Base-by-base conservation (phyloP, 129 eudicot species). In the Flaveria brownii region DNA sequence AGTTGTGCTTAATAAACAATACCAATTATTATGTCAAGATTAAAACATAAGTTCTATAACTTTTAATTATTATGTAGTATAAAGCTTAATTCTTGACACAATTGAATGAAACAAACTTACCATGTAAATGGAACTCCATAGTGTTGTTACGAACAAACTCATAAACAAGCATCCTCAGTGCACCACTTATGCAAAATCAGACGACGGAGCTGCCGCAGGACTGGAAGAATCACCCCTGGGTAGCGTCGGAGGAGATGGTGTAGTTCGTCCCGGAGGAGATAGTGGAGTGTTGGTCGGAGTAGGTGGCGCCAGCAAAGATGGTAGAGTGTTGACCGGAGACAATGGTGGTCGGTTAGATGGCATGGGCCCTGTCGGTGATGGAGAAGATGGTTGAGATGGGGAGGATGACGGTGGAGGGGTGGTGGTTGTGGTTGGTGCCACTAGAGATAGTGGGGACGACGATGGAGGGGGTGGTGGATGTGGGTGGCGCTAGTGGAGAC, bases 131-230 rank as follows among this genome's bases (percentile, higher is more conserved):
- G 61, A 79, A 20, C 22, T 20, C 22, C 22, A 0, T 20, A 20
- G 22, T 20, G 22, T 20, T 20, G 22, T 20, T 20, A 20, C 0
- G 22, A 20, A 20, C 22, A 20, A 20, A 20, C 0, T 20, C 22
- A 20, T 20, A 20, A 20, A 20, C 22, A 20, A 20, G 22, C 22
- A 20, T 20, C 22, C 22, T 0, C 22, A 0, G 22, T 20, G 22
- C 77, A 14, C 91, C 91, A 41, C 86, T 51, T 0, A 84, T 84
- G 76, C 91, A 87, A 65, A 82, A 87, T 14, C 91, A 10, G 72
- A 47, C 50, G 77, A 62, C 26, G 84, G 81, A 70, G 76, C 50
- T 2, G 78, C 41, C 17, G 84, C 74, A 33, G 78, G 82, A 30
- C 15, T 33, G 9, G 64, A 59, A 7, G 77, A 49, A 2, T 55